Evolutionary conservation across 2,329 filamentous ascomycete genomes (phyloP), one percentile per base, ranked within the genome.

Genomic region (Trichoderma citrinoviride): DNA sequence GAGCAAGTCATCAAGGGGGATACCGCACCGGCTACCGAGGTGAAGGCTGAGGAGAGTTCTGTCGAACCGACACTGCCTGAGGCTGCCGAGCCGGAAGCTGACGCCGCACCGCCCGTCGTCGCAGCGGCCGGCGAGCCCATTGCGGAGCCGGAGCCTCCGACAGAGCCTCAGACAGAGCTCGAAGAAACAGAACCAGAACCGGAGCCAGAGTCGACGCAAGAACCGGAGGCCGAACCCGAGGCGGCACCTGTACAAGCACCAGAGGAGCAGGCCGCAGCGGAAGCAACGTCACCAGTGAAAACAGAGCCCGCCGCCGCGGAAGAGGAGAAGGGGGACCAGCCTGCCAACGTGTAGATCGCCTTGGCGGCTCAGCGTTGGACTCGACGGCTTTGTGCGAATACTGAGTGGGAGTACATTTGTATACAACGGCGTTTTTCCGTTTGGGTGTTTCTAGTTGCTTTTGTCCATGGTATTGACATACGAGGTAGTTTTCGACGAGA

Each of bases 271-370:
- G 23, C 49, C 5, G 41, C 43, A 27, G 53, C 7, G 3, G 52
- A 67, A 7, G 7, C 25, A 5, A 52, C 55, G 17, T n/a, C 44
- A 8, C 56, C 25, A n/a, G 44, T 54, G 37, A 54, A 62, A 49
- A 19, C 46, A 40, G 41, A 54, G 21, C 41, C 44, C 15, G 14
- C 40, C n/a, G 21, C 41, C 14, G 33, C 25, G 12, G 60, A 49
- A n/a, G 66, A 67, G 56, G 53, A 56, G 53, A 27, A 50, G 43
- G 60, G 57, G 56, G 65, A 67, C 50, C 64, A 25, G 57, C 50
- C 65, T 41, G 66, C 63, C 60, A 53, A 65, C 55, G 67, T 54
- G 55, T 69, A 70, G 61, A 55, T 67, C 43, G 61, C 61, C 65
- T 65, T 61, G 63, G 57, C 46, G 61, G 60, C 64, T 63, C 29